These are phyloP conservation scores for Clonostachys solani DNA, from an alignment of 2,329 filamentous ascomycete genomes.

Conservation along the genomic window DNA sequence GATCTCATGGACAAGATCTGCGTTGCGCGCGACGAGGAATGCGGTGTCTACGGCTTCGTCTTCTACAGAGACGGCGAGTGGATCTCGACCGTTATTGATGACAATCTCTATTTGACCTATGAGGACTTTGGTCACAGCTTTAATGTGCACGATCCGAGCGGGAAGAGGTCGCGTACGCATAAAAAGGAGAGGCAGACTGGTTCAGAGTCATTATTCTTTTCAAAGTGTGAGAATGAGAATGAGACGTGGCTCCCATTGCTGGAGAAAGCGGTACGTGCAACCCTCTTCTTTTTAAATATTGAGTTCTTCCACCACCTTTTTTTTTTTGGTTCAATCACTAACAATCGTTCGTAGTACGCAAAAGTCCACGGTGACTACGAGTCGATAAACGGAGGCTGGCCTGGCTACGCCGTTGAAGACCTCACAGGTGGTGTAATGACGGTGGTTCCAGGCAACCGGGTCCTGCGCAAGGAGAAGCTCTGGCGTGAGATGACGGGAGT, in stretches of 20 bases:
- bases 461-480: constrained; percentile 63
- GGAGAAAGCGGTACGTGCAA: constrained; percentile 54
- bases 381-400: constrained; percentile 63
- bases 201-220: constrained; percentile 65
- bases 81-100: constrained; percentile 68
- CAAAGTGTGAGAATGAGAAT: constrained; percentile 62
- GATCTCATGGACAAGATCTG: constrained; percentile 64
- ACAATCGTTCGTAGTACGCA: constrained; percentile 43
- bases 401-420: constrained; percentile 46
- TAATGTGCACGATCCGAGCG: constrained; percentile 29
- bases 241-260: constrained; percentile 73
- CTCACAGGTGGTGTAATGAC: constrained; percentile 53
- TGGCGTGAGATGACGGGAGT: constrained; percentile 65
- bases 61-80: constrained; percentile 69
- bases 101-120: constrained; percentile 43
- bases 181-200: constrained; percentile 62
- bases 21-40: constrained; percentile 62
- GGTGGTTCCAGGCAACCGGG: constrained; percentile 49
- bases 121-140: constrained; percentile 33
- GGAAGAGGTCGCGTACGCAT: constrained; percentile 55
- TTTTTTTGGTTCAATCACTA: constrained; percentile 1
- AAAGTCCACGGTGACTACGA: constrained; percentile 71
- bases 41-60: constrained; percentile 69
- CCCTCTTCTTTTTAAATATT: not conserved
- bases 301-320: not conserved